Evolutionary conservation across 352 stramenopile species (phyloP), one percentile per base, ranked within the genome.

Genomic region (Phytopythium vexans): DNA sequence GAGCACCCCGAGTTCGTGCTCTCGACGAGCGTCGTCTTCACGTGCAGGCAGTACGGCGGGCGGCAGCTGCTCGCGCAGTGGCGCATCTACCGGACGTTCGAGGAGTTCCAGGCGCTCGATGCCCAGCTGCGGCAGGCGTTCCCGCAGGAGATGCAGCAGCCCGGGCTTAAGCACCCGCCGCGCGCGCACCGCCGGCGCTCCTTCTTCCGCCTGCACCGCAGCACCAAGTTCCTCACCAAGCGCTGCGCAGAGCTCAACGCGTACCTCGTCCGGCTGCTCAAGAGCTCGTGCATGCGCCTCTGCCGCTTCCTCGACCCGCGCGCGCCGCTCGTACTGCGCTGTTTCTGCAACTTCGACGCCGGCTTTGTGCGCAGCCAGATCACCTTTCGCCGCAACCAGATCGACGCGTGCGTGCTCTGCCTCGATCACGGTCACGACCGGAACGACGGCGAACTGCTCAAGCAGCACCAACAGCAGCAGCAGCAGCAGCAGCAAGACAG

Each of bases 321-420:
- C 27, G 78, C 84, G 36, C 80, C 84, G 52, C 73, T 88, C 1
- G 69, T 89, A 27, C 39, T 94, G 53, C 82, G 82, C 3, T 89
- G 72, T 59, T 94, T 94, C 49, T 88, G 79, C 56, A 87, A 94
- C 63, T 92, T 91, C 60, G 82, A 94, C 47, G 75, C 68, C 0
- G 82, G 76, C 4, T 82, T 94, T 27, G 59, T 57, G 2, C 64
- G 56, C 11, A 61, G 77, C 2, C 41, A 74, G 14, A 63, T 79
- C 31, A 60, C 56, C 27, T 51, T 76, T 8, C 54, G 71, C 14
- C 52, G 49, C 8, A 76, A 81, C 40, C 72, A 82, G 49, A 55
- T 69, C 8, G 68, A 86, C 43, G 56, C 53, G 39, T 88, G 76
- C 32, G 73, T 79, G 21, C 59, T 91, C 43, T 80, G 64, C 55